phyloP scores from a whole-genome alignment of 2,329 filamentous ascomycete species.

The Epichloe festucae region DNA sequence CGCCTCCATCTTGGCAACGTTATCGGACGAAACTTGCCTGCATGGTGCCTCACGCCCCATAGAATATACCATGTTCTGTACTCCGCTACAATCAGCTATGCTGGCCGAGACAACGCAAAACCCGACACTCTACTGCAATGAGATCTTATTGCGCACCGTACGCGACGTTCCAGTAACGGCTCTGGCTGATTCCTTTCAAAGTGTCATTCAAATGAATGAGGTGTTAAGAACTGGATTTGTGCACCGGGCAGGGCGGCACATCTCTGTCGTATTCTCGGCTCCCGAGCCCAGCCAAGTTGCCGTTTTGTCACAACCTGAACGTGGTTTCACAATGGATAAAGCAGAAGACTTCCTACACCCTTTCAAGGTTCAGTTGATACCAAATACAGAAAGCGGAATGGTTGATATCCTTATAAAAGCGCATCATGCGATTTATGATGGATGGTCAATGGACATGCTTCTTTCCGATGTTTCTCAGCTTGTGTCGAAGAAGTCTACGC shows the following conservation, averaged over 20 bases:
- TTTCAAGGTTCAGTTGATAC: constrained; percentile 44
- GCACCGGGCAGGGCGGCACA: constrained; percentile 26
- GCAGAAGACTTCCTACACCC: constrained; percentile 38
- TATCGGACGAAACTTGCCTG: neutral
- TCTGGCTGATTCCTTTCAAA: constrained; percentile 35
- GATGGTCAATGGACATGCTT: constrained; percentile 78
- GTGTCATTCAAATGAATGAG: constrained; percentile 42
- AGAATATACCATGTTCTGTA: constrained; percentile 39
- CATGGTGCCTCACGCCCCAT: neutral
- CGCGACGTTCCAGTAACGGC: constrained; percentile 18
- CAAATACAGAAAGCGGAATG: constrained; percentile 8
- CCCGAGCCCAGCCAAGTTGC: constrained; percentile 29
- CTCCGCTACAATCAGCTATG: constrained; percentile 67
- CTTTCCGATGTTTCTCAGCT: constrained; percentile 46
- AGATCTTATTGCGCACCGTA: constrained; percentile 51
- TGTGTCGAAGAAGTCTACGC: constrained; percentile 24
- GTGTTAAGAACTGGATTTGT: constrained; percentile 65
- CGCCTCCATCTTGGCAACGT: neutral
- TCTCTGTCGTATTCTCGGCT: constrained; percentile 44
- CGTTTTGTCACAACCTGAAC: constrained; percentile 18
- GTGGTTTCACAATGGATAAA: constrained; percentile 26
- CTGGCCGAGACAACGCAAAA: constrained; percentile 56
- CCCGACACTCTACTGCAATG: constrained; percentile 60
- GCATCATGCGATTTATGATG: constrained; percentile 81
- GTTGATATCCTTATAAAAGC: constrained; percentile 39